A percentile compares a stretch with the other conserved stretches of the same genome.
These are phyloP conservation scores for Solanum habrochaites DNA, from an alignment of 257 asterid genomes.

Conservation along the genomic window DNA sequence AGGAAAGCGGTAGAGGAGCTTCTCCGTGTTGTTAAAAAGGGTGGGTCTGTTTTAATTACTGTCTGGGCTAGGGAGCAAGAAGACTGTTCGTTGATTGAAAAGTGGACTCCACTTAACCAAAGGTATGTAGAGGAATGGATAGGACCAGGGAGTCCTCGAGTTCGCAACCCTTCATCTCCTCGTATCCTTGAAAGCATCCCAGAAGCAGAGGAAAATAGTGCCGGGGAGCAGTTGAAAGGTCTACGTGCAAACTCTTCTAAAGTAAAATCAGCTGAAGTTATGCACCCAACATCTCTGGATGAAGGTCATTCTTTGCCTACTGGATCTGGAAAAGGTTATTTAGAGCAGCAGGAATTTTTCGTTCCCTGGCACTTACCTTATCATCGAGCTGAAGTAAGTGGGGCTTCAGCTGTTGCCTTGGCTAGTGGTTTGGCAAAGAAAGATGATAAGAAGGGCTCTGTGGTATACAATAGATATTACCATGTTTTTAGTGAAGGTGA, in stretches of 20 bases:
- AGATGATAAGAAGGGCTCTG: slow-evolving; percentile 90
- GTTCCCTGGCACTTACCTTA: slow-evolving; percentile 99
- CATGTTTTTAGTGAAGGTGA: slow-evolving; percentile 98
- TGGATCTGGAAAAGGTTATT: slow-evolving; percentile 4
- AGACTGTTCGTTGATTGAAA: slow-evolving; percentile 56
- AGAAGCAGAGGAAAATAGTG: slow-evolving; percentile 49
- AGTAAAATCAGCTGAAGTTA: slow-evolving; percentile 6
- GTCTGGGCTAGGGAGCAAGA: slow-evolving; percentile 99
- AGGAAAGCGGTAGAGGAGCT: slow-evolving; percentile 83
- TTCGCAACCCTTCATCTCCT: slow-evolving; percentile 37
- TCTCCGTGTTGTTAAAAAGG: slow-evolving; percentile 61
- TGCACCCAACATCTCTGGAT: slow-evolving; percentile 1
- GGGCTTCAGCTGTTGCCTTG: slow-evolving; percentile 74
- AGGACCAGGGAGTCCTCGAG: slow-evolving; percentile 77
- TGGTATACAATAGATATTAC: slow-evolving; percentile 86
- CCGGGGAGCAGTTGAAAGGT: slow-evolving; percentile 11
- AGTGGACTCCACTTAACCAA: slow-evolving; percentile 84
- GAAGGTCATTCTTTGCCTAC: slow-evolving; percentile 10
- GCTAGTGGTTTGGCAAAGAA: slow-evolving; percentile 84
- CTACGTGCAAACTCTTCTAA: neutral
- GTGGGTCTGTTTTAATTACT: slow-evolving; percentile 78
- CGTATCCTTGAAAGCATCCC: slow-evolving; percentile 61
- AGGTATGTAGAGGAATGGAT: slow-evolving; percentile 82
- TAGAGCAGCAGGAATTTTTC: slow-evolving; percentile 70
- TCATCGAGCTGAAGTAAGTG: slow-evolving; percentile 91